Evolutionary conservation across 106 monocot species (phyloP).

Genomic region (Triglochin maritima): DNA sequence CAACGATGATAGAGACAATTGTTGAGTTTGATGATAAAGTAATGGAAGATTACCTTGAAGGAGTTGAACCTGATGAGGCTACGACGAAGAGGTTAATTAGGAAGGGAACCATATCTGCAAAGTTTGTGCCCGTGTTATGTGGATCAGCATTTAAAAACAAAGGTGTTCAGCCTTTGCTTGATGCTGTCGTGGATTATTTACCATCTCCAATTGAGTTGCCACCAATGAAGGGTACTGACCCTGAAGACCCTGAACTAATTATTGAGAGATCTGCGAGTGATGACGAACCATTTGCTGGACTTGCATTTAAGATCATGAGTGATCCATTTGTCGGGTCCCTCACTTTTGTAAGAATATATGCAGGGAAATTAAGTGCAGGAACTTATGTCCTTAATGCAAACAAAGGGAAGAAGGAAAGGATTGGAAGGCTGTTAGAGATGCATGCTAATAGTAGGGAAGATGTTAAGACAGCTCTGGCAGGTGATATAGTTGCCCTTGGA

Average conservation of each 20-base stretch:
- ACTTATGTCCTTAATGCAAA: conserved; percentile 92
- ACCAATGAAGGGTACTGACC: conserved; percentile 85
- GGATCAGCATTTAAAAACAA: conserved; percentile 99
- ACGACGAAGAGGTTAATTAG: conserved; percentile 74
- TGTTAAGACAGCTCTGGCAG: conserved; percentile 55
- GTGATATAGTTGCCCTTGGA: conserved; percentile 92
- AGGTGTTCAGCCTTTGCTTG: conserved; percentile 89
- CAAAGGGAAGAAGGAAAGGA: conserved; percentile 90
- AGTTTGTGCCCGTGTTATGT: conserved; percentile 92
- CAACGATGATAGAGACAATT: conserved; percentile 65
- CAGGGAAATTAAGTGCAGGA: conserved; percentile 75
- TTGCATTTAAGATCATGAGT: conserved; percentile 98
- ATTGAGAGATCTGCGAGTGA: conserved; percentile 63
- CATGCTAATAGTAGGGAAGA: conserved; percentile 98
- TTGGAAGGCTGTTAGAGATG: conserved; percentile 95
- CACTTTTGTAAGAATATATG: conserved; percentile 83
- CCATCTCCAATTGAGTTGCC: conserved; percentile 94
- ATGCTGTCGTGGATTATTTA: conserved; percentile 95
- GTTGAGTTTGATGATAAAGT: conserved; percentile 80
- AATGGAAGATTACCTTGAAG: conserved; percentile 97
- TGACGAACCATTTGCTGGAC: conserved; percentile 81
- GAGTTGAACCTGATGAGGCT: conserved; percentile 71
- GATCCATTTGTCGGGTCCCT: conserved; percentile 94
- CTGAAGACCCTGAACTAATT: conserved; percentile 54
- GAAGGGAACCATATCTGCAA: conserved; percentile 56